Evolutionary conservation across 1,284 basidiomycete genomes (phyloP), one percentile per base, ranked within the genome.

Genomic region (Mycena sp.): DNA sequence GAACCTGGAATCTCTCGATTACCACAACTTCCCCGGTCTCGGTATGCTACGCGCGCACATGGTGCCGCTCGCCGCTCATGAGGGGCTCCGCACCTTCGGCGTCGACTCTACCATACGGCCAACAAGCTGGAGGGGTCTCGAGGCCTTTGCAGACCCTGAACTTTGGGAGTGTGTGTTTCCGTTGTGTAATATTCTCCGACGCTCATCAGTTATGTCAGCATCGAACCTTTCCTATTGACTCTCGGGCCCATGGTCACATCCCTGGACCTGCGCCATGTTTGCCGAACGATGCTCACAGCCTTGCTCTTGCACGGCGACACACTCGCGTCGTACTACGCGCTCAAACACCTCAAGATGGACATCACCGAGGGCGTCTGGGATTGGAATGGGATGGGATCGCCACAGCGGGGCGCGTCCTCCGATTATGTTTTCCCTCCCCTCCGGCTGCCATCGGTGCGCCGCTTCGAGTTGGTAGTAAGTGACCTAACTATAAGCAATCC

Each of bases 361-460:
- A 63, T 71, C 11, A 70, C 67, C 0, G 63, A 65, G 38, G 68
- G 68, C 4, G 53, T 60, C 12, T 71, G 70, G 70, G 68, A 71
- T 45, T 68, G 66, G 67, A 37, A 53, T 11, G 64, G 61, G 23
- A 14, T 14, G 3, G 67, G 65, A 9, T 65, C 64, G 17, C 64
- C 64, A 0, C 40, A 52, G 4, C 23, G 10, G 9, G 64, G 67
- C 9, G 58, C 64, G 1, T 58, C 64, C 4, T 19, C 48, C 2
- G n/a, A 29, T 2, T 65, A 52, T 51, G 12, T 30, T 2, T 70
- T 67, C 49, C 28, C n/a, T 6, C 30, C 50, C 38, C 54, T 70
- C 6, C 53, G 59, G 4, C 61, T 67, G 32, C 64, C 69, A 16
- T 52, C 65, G 10, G 29, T 70, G 14, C 26, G 19, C 17, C 35